Percentiles rank a stretch among this genome's conserved stretches.
These are phyloP conservation scores for Venturia nashicola DNA, from an alignment of 2,329 filamentous ascomycete species.

Conservation along the genomic window DNA sequence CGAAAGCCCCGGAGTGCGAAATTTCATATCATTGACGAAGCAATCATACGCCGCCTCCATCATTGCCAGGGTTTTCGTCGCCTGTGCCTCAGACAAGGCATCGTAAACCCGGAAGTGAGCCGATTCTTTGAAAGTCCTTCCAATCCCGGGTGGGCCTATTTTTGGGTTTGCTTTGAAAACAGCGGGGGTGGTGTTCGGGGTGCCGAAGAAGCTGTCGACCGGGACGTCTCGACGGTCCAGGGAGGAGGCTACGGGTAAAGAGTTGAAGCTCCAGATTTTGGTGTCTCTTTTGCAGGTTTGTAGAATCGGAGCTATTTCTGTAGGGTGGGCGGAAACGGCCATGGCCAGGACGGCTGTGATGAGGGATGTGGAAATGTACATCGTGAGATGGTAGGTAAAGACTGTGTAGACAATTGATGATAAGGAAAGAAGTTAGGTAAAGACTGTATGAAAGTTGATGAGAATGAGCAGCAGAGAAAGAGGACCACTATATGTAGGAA, in stretches of 20 bases:
- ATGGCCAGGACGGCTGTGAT: not conserved
- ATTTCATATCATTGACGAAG: constrained; percentile 15
- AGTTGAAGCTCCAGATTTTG: not conserved
- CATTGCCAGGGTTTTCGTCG: constrained; percentile 24
- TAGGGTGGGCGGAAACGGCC: not conserved
- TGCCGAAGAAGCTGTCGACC: not conserved
- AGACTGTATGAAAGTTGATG: too few species aligned
- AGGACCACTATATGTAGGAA: too few species aligned
- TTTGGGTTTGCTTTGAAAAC: not conserved
- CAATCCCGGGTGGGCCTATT: not conserved
- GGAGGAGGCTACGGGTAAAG: not conserved
- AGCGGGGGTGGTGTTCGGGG: not conserved
- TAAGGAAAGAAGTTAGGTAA: not conserved
- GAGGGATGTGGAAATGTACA: not conserved
- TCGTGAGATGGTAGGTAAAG: not conserved
- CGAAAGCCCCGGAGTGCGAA: constrained; percentile 16
- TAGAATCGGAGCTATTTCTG: not conserved
- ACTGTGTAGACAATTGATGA: not conserved
- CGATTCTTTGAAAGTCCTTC: not conserved
- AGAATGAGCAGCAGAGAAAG: too few species aligned
- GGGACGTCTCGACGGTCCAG: not conserved
- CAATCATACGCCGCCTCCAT: constrained; percentile 33
- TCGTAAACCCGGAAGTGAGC: constrained; percentile 30
- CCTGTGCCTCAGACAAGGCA: constrained; percentile 13
- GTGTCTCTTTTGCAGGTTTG: not conserved